phyloP scores from a whole-genome alignment of 2,329 filamentous ascomycete species.

The Verticillium nonalfalfae region DNA sequence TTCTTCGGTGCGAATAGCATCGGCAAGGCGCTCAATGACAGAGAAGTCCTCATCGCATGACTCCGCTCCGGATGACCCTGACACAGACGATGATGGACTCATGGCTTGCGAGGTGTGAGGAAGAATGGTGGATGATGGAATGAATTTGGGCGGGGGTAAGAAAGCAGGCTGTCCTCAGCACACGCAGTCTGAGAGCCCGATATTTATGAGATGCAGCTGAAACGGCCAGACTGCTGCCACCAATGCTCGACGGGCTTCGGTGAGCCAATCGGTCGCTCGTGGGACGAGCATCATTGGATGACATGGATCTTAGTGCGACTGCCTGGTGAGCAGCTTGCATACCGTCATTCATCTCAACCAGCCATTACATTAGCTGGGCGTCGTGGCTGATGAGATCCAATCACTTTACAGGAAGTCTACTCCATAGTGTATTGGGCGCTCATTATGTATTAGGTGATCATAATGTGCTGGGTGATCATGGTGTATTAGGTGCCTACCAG shows the following conservation, averaged over 20 bases:
- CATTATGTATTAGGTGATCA: no score
- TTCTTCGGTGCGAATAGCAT: slow-evolving; percentile 3
- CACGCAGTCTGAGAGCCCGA: neutral
- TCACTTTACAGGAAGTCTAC: neutral
- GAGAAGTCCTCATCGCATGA: slow-evolving; percentile 4
- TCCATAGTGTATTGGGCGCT: neutral
- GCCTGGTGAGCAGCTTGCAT: neutral
- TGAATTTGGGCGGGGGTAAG: no score
- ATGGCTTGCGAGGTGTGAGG: neutral
- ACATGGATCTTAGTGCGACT: neutral
- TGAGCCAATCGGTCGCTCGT: neutral
- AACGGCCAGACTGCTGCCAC: neutral
- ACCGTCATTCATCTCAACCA: neutral
- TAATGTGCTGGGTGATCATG: neutral
- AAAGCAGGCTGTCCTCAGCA: no score
- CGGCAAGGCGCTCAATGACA: slow-evolving; percentile 4
- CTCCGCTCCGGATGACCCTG: neutral
- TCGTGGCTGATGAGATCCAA: neutral
- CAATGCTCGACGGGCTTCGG: neutral
- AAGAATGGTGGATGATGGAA: neutral
- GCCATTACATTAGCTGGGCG: neutral
- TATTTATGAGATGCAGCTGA: neutral
- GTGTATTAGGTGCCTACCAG: no score
- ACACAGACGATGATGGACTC: neutral
- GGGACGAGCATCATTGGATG: neutral